phyloP scores from a whole-genome alignment of 495 filamentous ascomycete species.

The Xylaria curta region DNA sequence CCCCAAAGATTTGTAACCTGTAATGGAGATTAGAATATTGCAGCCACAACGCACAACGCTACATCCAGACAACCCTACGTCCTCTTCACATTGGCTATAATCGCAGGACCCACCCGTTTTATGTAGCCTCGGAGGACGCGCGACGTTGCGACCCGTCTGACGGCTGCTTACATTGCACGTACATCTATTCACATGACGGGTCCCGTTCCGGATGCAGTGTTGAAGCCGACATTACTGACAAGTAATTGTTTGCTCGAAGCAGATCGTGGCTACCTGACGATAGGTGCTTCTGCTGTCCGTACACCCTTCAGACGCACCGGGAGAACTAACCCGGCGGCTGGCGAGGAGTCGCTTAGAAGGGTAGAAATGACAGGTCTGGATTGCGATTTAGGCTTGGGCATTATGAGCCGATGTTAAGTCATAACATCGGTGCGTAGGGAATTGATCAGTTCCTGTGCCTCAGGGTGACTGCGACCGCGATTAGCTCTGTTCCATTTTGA shows the following conservation, averaged over 20 bases:
- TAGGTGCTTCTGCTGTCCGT: neutral
- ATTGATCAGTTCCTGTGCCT: neutral
- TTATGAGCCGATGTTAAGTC: neutral
- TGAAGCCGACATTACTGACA: neutral
- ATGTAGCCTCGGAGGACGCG: too few species aligned
- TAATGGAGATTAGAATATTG: neutral
- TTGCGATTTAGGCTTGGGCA: neutral
- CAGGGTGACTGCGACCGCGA: neutral
- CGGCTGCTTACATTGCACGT: neutral
- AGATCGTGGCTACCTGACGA: neutral
- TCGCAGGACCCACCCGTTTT: neutral
- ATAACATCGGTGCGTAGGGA: neutral
- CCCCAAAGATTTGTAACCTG: neutral
- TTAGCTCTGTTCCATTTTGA: neutral
- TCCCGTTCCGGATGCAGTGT: neutral
- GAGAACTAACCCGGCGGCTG: neutral
- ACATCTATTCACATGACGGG: neutral
- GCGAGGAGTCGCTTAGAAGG: neutral
- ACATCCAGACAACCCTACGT: neutral
- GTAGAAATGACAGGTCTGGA: neutral
- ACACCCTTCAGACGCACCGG: neutral
- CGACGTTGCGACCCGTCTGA: neutral
- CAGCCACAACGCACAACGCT: neutral
- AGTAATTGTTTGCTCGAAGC: neutral
- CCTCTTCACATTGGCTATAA: neutral